Evolutionary conservation across 208 protist species (phyloP).

Genomic region (Trypanosoma rangeli): DNA sequence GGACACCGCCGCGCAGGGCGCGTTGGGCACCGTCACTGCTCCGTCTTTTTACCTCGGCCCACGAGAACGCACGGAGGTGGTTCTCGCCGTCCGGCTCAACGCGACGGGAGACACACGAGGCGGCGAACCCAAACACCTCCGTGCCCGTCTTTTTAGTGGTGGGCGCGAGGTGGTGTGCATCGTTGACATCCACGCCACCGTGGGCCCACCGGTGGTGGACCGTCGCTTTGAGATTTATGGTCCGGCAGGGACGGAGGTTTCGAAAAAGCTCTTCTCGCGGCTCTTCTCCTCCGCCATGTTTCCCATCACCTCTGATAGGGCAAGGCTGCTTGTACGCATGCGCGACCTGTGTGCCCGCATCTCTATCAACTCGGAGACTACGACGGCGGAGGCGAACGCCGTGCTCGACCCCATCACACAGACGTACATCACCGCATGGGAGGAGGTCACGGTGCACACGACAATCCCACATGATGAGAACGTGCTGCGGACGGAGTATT

Average conservation of each 20-base stretch:
- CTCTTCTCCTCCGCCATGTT: conserved; percentile 63
- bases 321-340: conserved; percentile 62
- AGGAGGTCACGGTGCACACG: conserved; percentile 70
- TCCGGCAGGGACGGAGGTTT: conserved; percentile 49
- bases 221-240: conserved; percentile 86
- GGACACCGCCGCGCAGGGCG: conserved; percentile 30
- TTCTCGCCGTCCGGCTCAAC: conserved; percentile 51
- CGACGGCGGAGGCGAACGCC: conserved; percentile 62
- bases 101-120: background rate
- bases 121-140: conserved; percentile 24
- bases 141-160: conserved; percentile 63
- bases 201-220: conserved; percentile 72
- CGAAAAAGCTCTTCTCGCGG: conserved; percentile 66
- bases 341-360: conserved; percentile 61
- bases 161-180: conserved; percentile 62
- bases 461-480: conserved; percentile 44
- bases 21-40: conserved; percentile 37
- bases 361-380: conserved; percentile 40
- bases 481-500: conserved; percentile 71
- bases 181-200: conserved; percentile 54
- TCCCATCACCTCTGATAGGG: conserved; percentile 36
- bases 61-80: conserved; percentile 51
- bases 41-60: conserved; percentile 65
- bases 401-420: conserved; percentile 87
- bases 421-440: conserved; percentile 77